A percentile compares a stretch with the other conserved stretches of the same genome.
Conservation (phyloP, 2,329 filamentous ascomycete genomes). For the Septoria linicola region DNA sequence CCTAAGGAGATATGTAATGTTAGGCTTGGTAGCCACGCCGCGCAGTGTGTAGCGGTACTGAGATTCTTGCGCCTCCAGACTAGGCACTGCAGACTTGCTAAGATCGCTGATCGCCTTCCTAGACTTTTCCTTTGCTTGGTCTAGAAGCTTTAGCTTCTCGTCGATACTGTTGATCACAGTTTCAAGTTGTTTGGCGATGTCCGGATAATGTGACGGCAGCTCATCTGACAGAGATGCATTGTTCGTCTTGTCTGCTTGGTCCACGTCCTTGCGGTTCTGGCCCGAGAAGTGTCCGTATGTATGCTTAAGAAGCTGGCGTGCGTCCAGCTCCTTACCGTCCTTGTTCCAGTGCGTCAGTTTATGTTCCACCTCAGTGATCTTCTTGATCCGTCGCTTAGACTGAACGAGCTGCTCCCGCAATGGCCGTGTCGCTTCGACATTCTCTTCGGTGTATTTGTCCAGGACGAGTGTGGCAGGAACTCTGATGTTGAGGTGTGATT, state of each 20-base stretch:
- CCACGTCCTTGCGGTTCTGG: slow-evolving; percentile 28
- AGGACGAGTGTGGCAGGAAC: slow-evolving; percentile 57
- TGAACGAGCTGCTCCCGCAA: slow-evolving; percentile 47
- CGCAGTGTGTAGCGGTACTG: slow-evolving; percentile 55
- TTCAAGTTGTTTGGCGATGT: slow-evolving; percentile 37
- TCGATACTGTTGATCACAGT: slow-evolving; percentile 37
- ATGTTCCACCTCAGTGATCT: slow-evolving; percentile 39
- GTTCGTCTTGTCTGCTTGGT: slow-evolving; percentile 27
- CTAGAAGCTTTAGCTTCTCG: slow-evolving; percentile 33
- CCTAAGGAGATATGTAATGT: slow-evolving; percentile 57
- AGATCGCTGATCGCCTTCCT: slow-evolving; percentile 33
- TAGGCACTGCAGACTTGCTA: slow-evolving; percentile 29
- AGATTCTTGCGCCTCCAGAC: slow-evolving; percentile 33
- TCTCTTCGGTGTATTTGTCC: slow-evolving; percentile 59
- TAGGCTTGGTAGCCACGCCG: slow-evolving; percentile 58
- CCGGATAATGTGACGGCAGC: slow-evolving; percentile 27
- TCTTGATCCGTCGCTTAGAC: slow-evolving; percentile 32
- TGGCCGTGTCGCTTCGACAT: slow-evolving; percentile 47
- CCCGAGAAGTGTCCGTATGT: slow-evolving; percentile 37
- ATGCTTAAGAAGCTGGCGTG: slow-evolving; percentile 40
- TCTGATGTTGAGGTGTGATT: slow-evolving; percentile 46
- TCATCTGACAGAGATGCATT: slow-evolving; percentile 20
- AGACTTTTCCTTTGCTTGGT: slow-evolving; percentile 35
- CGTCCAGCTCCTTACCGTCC: slow-evolving; percentile 37
- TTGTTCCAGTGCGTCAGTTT: slow-evolving; percentile 38